Evolutionary conservation across 495 filamentous ascomycete genomes (phyloP), one percentile per base, ranked within the genome.

Genomic region (Haplographium delicatum): DNA sequence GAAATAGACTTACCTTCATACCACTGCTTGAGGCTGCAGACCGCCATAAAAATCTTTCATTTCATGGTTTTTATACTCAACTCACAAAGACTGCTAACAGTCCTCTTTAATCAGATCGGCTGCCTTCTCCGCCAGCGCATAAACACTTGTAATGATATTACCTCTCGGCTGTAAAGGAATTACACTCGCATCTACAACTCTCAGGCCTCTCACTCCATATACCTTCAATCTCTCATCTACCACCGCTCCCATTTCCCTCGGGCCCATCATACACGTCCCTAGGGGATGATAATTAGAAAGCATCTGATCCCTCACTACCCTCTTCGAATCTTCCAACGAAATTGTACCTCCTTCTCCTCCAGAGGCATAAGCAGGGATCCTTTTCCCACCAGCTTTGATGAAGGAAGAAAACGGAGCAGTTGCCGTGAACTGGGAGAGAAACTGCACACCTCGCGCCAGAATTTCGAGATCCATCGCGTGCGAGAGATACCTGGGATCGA

Each of bases 101-200:
- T 50, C 37, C 40, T 51, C 65, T 63, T 76, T 78, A 53, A 80
- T 75, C 11, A 78, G 23, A 44, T 78, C 75, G 2, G 72, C 72
- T n/a, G 71, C 74, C 51, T 68, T 59, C 62, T 82, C 76, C 0
- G 72, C 76, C n/a, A 79, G 64, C 0, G 75, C 73, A 62, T 78
- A 80, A 13, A 79, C 74, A 2, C 62, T 62, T 3, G 68, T 65
- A 57, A 69, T 63, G 26, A 78, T 73, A 60, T 78, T 77, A 0
- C 70, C 75, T n/a, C 55, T 52, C 13, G 72, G 65, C 50, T 69
- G 63, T 20, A 78, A 35, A 0, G 76, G 75, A 34, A 82, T 69
- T 24, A 83, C 68, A 28, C 66, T 78, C 1, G 76, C 75, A 57
- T 82, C 76, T 2, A 75, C 72, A 0, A 81, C 69, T 47, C 78